Percentiles rank a stretch among this genome's conserved stretches.
These are phyloP conservation scores for Trichophyton benhamiae DNA, from an alignment of 2,329 filamentous ascomycete genomes.

Conservation along the genomic window DNA sequence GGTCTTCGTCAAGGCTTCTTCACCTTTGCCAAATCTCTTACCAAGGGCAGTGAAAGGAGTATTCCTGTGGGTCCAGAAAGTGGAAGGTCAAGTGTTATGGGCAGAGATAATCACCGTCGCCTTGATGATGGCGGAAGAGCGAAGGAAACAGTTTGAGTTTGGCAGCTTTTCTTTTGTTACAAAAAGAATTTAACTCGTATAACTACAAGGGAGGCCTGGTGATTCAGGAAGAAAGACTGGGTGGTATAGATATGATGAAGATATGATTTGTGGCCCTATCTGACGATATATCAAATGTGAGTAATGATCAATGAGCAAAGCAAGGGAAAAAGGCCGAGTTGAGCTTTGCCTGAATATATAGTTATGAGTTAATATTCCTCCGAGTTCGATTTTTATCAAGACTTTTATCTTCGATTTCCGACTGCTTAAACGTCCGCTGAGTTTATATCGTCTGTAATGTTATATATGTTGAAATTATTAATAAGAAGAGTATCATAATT, in stretches of 20 bases:
- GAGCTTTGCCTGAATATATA: background rate
- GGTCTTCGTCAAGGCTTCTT: conserved; percentile 24
- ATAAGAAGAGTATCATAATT: no score
- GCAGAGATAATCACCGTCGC: conserved; percentile 2
- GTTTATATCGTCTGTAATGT: no score
- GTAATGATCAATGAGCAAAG: background rate
- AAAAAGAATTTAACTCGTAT: background rate
- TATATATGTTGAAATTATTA: no score
- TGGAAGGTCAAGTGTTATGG: conserved; percentile 10
- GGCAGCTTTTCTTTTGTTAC: no score
- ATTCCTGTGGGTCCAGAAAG: conserved; percentile 8
- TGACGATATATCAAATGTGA: background rate
- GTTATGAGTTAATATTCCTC: background rate
- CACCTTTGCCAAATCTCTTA: conserved; percentile 21
- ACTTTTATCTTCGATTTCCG: no score
- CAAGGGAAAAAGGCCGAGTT: background rate
- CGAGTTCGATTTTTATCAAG: background rate
- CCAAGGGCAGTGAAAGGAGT: conserved; percentile 19
- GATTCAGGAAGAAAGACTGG: background rate
- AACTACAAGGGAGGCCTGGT: background rate
- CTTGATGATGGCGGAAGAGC: background rate
- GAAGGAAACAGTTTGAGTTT: conserved; percentile 3
- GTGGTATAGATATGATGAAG: background rate
- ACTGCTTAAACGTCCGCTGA: no score
- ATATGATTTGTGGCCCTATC: background rate